Conservation (phyloP, 768 basidiomycete species). For the Sporobolomyces roseus region DNA sequence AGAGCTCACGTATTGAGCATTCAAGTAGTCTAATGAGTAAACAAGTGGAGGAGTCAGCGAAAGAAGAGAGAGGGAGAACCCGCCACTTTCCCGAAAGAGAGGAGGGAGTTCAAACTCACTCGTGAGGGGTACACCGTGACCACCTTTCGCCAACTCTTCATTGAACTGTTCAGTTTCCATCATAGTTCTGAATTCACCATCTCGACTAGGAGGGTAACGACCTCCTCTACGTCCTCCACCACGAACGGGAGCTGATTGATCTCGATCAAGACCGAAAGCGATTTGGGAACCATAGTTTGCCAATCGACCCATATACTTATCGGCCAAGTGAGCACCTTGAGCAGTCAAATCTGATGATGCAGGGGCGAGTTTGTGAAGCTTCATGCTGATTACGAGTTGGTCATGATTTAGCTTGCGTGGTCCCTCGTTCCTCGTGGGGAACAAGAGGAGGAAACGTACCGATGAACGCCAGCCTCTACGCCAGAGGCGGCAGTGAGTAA, state of each 20-base stretch:
- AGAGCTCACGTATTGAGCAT: constrained; percentile 60
- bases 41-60: neutral
- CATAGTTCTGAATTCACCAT: constrained; percentile 46
- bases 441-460: constrained; percentile 44
- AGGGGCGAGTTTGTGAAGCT: constrained; percentile 74
- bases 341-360: constrained; percentile 57
- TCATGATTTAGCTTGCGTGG: too few species aligned
- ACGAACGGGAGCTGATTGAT: too few species aligned
- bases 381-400: constrained; percentile 60
- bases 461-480: constrained; percentile 49
- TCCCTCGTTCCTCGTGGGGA: neutral
- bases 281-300: constrained; percentile 63
- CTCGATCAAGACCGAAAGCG: constrained; percentile 50
- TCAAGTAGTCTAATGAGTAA: constrained; percentile 74
- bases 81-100: constrained; percentile 5
- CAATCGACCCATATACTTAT: constrained; percentile 85
- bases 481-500: constrained; percentile 40
- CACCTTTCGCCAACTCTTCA: constrained; percentile 58
- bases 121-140: constrained; percentile 80
- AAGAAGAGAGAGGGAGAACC: neutral
- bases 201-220: constrained; percentile 54
- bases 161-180: constrained; percentile 60
- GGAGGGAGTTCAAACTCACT: constrained; percentile 58
- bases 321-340: constrained; percentile 70
- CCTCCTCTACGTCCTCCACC: constrained; percentile 56